These are phyloP conservation scores for Leucocoprinus sp. DNA, from an alignment of 768 basidiomycete genomes.

Conservation along the genomic window DNA sequence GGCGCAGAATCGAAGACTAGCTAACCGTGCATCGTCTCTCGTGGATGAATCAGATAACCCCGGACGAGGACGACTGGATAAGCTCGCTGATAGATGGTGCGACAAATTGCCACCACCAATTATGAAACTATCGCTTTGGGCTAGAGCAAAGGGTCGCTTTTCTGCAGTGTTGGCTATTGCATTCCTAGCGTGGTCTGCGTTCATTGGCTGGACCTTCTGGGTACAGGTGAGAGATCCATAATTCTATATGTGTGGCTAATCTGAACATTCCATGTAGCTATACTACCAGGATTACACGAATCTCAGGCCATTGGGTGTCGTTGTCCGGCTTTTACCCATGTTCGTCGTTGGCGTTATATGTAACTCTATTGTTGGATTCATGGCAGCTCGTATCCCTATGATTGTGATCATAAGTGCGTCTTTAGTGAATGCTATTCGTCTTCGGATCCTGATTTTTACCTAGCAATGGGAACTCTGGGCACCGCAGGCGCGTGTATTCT, in stretches of 20 bases:
- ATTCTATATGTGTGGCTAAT: not conserved
- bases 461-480: conserved; percentile 41
- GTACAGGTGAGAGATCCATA: conserved; percentile 14
- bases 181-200: conserved; percentile 55
- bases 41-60: not conserved
- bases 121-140: conserved; percentile 58
- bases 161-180: conserved; percentile 53
- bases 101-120: conserved; percentile 43
- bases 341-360: conserved; percentile 54
- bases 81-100: not conserved
- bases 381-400: conserved; percentile 47
- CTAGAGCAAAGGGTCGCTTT: conserved; percentile 51
- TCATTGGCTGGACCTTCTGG: conserved; percentile 43
- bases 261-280: conserved; percentile 28
- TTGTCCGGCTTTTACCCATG: conserved; percentile 67
- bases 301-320: conserved; percentile 49
- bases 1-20: conserved; percentile 19
- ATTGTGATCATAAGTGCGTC: conserved; percentile 49
- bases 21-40: not conserved
- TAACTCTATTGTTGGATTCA: conserved; percentile 56
- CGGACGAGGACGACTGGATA: no score
- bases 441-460: not conserved
- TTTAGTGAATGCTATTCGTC: not conserved
- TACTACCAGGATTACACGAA: conserved; percentile 63
- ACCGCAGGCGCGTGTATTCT: conserved; percentile 53